A percentile compares a stretch with the other conserved stretches of the same genome.
These are phyloP conservation scores for Trichoderma brevicompactum DNA, from an alignment of 2,329 filamentous ascomycete genomes.

Conservation along the genomic window DNA sequence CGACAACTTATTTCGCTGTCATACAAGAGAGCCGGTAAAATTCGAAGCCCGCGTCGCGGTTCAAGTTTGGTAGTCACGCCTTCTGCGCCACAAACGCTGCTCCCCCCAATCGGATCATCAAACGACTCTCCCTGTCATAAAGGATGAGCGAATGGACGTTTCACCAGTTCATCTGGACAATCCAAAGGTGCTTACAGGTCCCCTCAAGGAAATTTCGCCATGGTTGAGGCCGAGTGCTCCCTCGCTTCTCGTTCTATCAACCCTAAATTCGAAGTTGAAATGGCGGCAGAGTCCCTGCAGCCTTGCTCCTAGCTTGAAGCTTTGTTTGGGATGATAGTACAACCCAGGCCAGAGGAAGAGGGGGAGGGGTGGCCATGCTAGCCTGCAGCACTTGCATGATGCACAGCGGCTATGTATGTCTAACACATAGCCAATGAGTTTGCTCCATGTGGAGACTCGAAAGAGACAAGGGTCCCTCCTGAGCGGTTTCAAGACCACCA, in stretches of 20 bases:
- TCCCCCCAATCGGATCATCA: conserved; percentile 23
- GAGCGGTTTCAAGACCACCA: conserved; percentile 39
- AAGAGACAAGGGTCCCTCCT: conserved; percentile 37
- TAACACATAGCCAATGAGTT: conserved; percentile 43
- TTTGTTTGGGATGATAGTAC: conserved; percentile 28
- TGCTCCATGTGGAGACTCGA: conserved; percentile 30
- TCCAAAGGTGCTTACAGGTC: conserved; percentile 2
- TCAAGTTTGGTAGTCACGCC: conserved; percentile 11
- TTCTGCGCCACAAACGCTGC: conserved; percentile 22
- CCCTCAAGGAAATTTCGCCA: neutral
- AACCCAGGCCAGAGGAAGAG: conserved; percentile 25
- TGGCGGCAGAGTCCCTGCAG: conserved; percentile 29
- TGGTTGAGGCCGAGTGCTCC: conserved; percentile 8
- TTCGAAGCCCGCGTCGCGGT: conserved; percentile 4
- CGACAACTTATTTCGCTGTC: neutral
- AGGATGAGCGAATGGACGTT: conserved; percentile 17
- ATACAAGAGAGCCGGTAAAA: conserved; percentile 25
- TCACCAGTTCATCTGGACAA: conserved; percentile 12
- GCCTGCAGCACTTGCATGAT: conserved; percentile 48
- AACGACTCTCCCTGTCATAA: conserved; percentile 3
- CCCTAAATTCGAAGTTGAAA: conserved; percentile 18
- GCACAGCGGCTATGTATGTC: conserved; percentile 50
- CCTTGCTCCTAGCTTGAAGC: conserved; percentile 28
- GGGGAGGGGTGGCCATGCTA: conserved; percentile 31
- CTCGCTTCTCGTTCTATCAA: conserved; percentile 4